Evolutionary conservation across 805 yeast genomes (phyloP).

Genomic region (Saccharomycodes ludwigii): DNA sequence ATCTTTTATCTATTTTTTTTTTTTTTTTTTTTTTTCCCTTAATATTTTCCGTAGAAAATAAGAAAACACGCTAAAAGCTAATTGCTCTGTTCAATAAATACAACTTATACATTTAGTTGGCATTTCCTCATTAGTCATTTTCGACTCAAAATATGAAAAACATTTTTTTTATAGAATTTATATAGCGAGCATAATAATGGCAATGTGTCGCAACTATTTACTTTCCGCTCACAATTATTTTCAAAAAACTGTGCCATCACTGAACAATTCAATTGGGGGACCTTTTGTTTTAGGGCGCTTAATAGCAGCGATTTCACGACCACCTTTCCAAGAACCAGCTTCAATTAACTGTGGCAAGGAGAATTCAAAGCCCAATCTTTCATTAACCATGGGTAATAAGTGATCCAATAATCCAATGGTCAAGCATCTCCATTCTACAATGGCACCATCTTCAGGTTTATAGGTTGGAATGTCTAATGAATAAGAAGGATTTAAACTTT

Average conservation of each 20-base stretch:
- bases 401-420: conserved; percentile 46
- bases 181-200: no score
- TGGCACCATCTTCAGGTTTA: conserved; percentile 42
- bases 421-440: conserved; percentile 57
- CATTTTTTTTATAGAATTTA: no score
- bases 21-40: no score
- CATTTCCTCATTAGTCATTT: no score
- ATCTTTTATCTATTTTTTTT: no score
- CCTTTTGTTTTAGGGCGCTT: conserved; percentile 38
- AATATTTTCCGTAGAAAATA: no score
- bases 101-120: no score
- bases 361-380: conserved; percentile 28
- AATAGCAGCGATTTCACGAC: conserved; percentile 44
- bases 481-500: conserved; percentile 16
- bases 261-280: conserved; percentile 49
- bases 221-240: no score
- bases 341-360: conserved; percentile 48
- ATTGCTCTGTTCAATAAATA: no score
- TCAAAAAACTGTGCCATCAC: conserved; percentile 57
- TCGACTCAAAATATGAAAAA: no score
- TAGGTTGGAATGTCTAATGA: conserved; percentile 33
- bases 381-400: conserved; percentile 39
- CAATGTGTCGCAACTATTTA: no score
- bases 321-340: conserved; percentile 61
- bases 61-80: no score